These are phyloP conservation scores for Stylosanthes scabra DNA, from an alignment of 331 rosid genomes.

Conservation along the genomic window DNA sequence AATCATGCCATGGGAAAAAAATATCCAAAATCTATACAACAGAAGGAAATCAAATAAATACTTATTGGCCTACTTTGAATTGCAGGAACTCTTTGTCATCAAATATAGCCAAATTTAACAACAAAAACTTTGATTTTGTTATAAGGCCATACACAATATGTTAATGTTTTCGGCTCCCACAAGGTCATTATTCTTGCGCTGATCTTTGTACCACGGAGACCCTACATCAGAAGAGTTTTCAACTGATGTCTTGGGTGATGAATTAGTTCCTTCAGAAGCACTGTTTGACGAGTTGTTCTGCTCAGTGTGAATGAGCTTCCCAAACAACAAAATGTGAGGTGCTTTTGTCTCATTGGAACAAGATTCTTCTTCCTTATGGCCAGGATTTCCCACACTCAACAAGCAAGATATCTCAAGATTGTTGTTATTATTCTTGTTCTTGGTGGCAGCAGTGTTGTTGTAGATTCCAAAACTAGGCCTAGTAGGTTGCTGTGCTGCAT, in stretches of 20 bases:
- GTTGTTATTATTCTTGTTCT: slow-evolving; percentile 47
- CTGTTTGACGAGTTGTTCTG: slow-evolving; percentile 60
- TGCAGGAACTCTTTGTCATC: too few species aligned
- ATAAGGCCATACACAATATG: slow-evolving; percentile 51
- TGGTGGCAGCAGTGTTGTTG: slow-evolving; percentile 33
- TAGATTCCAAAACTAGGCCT: slow-evolving; percentile 48
- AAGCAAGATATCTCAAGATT: slow-evolving; percentile 60
- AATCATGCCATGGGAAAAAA: slow-evolving; percentile 35
- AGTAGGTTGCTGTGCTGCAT: slow-evolving; percentile 41
- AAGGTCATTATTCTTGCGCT: slow-evolving; percentile 44
- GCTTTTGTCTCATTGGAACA: slow-evolving; percentile 53
- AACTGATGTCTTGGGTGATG: slow-evolving; percentile 52
- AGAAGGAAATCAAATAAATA: slow-evolving; percentile 9
- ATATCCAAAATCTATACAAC: slow-evolving; percentile 45
- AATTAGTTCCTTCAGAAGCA: slow-evolving; percentile 54
- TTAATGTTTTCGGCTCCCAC: slow-evolving; percentile 51
- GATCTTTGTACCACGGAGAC: slow-evolving; percentile 69
- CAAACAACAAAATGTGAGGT: slow-evolving; percentile 81
- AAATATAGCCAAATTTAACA: too few species aligned
- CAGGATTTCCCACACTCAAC: slow-evolving; percentile 63
- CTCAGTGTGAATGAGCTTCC: slow-evolving; percentile 71
- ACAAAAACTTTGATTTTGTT: neutral
- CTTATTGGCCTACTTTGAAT: too few species aligned
- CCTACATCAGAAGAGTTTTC: slow-evolving; percentile 83
- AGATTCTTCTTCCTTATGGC: slow-evolving; percentile 47